phyloP scores from a whole-genome alignment of 257 asterid species.

The Solanum pinnatisectum region DNA sequence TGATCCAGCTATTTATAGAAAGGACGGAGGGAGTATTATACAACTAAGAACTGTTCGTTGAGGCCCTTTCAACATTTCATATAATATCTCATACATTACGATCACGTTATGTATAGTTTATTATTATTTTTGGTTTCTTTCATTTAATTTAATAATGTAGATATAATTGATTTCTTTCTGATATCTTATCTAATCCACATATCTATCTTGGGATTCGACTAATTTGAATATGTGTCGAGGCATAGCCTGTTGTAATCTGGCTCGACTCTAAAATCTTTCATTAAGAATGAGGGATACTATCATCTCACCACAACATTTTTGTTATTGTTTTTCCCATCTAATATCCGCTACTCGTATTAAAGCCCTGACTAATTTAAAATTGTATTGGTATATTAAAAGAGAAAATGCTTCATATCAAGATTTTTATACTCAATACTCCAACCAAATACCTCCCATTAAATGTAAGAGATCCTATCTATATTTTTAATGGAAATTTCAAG shows the following conservation, averaged over 20 bases:
- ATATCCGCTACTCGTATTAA: accelerated
- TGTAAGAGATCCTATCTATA: not conserved
- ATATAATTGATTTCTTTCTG: not conserved
- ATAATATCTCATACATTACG: not conserved
- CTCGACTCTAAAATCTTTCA: not conserved
- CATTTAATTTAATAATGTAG: not conserved
- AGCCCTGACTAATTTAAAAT: too few species aligned
- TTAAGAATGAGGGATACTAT: not conserved
- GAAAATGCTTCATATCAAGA: not conserved
- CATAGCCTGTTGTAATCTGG: too few species aligned
- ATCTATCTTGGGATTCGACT: not conserved
- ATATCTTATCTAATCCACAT: not conserved
- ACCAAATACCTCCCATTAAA: not conserved
- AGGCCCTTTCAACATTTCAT: not conserved
- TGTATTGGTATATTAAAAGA: not conserved
- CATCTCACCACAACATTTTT: not conserved
- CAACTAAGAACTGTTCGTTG: not conserved
- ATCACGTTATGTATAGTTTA: not conserved
- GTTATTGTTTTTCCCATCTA: not conserved
- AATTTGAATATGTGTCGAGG: not conserved
- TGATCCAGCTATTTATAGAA: too few species aligned
- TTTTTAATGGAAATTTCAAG: not conserved
- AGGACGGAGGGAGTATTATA: not conserved
- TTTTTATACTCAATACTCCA: not conserved
- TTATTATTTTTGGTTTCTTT: not conserved